Evolutionary conservation across 2,329 filamentous ascomycete species (phyloP), one percentile per base, ranked within the genome.

Genomic region (Pseudopyricularia cyperi): DNA sequence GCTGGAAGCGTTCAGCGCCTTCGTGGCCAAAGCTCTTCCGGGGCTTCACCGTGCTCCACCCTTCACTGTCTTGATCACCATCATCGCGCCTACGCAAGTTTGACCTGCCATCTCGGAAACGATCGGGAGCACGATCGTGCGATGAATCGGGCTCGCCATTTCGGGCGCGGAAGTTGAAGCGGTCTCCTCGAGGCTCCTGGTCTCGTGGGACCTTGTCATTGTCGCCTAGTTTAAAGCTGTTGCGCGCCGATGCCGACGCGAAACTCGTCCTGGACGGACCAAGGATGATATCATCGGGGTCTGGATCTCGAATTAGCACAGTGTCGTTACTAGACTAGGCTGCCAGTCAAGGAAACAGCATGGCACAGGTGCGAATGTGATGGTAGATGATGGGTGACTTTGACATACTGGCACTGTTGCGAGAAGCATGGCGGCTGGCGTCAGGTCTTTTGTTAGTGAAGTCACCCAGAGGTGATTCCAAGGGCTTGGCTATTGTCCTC

Each of bases 191-290:
- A 12, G 67, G 61, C 24, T 80, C 76, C 7, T 65, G 52, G 48
- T 79, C 77, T 58, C 77, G 80, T 24, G 62, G 55, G 3, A 68
- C 62, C 58, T 79, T 81, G 28, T 83, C 76, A 28, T 69, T 69
- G 49, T 80, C 77, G 14, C 69, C 67, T 54, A 48, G 14, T 35
- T 74, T 72, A 51, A 67, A 65, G 39, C 61, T 64, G 55, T 79
- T 75, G 51, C 73, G 67, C 32, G 78, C 72, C 54, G 85, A 87
- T 22, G 84, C 78, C 1, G 89, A 94, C 51, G 87, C 80, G 66
- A 96, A 95, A 46, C 82, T 80, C 47, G 82, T 87, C 65, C 87
- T 87, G 2, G 89, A 87, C 19, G 89, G 89, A 14, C 87, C 89
- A 53, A 95, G 84, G 54, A 93, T 77, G 53, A 94, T 85, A 57